phyloP scores from a whole-genome alignment of 73 alveolate genomes.

The Effrenium voratum region DNA sequence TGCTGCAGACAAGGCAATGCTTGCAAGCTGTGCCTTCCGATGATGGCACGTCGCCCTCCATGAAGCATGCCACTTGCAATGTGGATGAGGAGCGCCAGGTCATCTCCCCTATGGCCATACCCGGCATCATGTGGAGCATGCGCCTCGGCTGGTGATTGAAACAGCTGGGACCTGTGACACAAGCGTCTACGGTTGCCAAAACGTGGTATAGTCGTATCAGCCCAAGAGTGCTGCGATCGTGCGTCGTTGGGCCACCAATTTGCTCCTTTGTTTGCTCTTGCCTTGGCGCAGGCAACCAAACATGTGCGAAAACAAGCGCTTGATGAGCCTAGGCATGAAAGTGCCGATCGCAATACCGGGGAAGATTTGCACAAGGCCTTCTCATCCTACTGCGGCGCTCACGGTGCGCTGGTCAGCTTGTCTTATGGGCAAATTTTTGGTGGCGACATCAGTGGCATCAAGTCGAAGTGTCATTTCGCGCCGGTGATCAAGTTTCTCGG shows the following conservation, averaged over 20 bases:
- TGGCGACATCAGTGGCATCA: conserved; percentile 13
- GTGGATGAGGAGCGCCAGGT: conserved; percentile 34
- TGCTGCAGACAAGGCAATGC: no score
- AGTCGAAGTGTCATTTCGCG: conserved; percentile 64
- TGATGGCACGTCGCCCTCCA: conserved; percentile 25
- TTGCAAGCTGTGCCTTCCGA: conserved; percentile 22
- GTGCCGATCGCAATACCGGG: conserved; percentile 39
- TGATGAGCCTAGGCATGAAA: no score
- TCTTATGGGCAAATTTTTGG: conserved; percentile 70
- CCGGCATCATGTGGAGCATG: conserved; percentile 63
- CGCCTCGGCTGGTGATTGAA: no score
- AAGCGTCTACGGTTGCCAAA: no score
- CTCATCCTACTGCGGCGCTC: conserved; percentile 73
- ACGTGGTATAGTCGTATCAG: no score
- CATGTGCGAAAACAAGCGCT: no score
- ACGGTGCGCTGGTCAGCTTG: conserved; percentile 32
- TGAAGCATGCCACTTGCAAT: conserved; percentile 19
- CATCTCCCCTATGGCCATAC: conserved; percentile 59
- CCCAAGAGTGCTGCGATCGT: no score
- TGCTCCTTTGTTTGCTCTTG: no score
- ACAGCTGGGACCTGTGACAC: no score
- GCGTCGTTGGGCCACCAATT: no score
- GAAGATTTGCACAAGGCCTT: conserved; percentile 66
- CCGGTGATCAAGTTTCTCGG: conserved; percentile 87
- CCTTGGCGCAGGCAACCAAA: no score